These are phyloP conservation scores for Mikania micrantha DNA, from an alignment of 129 eudicot genomes.

Conservation along the genomic window DNA sequence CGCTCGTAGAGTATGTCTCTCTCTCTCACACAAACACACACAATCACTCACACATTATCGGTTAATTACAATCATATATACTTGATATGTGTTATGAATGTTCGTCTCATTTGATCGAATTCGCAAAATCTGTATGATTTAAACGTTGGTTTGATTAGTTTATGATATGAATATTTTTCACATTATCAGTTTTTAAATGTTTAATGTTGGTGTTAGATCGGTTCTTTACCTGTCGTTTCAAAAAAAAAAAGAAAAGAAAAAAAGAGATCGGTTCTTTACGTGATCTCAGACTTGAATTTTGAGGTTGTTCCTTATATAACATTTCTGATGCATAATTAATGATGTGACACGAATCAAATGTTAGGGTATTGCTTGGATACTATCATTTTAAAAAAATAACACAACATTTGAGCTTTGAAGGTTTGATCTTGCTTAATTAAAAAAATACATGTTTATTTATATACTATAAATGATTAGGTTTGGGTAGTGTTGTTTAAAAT, in stretches of 20 bases:
- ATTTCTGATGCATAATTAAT: not conserved
- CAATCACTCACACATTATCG: too few species aligned
- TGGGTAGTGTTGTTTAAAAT: too few species aligned
- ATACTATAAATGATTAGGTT: too few species aligned
- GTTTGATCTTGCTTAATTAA: too few species aligned
- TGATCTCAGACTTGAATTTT: not conserved
- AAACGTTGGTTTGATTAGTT: not conserved
- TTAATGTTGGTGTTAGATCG: not conserved
- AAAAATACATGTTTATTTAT: too few species aligned
- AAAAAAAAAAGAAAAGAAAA: too few species aligned
- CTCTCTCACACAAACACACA: not conserved
- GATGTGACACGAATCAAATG: not conserved
- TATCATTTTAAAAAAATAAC: too few species aligned
- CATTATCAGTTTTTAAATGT: not conserved
- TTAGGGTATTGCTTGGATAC: too few species aligned
- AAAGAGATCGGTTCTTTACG: too few species aligned
- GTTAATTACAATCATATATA: not conserved
- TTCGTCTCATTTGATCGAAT: not conserved
- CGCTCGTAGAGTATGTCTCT: constrained; percentile 19
- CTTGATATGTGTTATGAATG: not conserved
- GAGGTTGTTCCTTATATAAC: not conserved
- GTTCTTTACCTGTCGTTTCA: too few species aligned
- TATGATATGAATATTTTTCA: not conserved
- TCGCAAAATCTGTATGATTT: not conserved
- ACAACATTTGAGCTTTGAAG: too few species aligned